Evolutionary conservation across 306 rosid genomes (phyloP), one percentile per base, ranked within the genome.

Genomic region (Luffa acutangula): DNA sequence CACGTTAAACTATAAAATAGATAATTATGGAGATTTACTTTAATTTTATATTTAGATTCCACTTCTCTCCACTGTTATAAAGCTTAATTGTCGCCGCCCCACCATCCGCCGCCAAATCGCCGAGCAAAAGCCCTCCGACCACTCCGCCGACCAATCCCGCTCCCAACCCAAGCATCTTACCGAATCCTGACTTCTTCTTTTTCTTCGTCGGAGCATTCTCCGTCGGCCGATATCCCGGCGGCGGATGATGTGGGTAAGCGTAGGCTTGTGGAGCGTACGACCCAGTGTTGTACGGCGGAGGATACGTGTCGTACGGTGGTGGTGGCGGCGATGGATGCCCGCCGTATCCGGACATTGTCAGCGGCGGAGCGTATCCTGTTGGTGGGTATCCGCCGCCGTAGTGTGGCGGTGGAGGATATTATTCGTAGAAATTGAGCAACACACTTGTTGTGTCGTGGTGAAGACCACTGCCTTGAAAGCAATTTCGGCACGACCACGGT

Each of bases 101-200:
- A 70, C 13, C 12, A 6, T 90, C 93, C 33, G 95, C 89, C 4
- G 85, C 83, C 89, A 91, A 71, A 54, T 93, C 96, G 9, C 97
- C 98, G 7, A 93, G 85, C 78, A 93, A 57, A 77, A 90, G n/a
- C 60, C 98, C 93, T 39, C 98, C 97, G 10, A 91, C 72, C 8
- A 85, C 79, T 56, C 98, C 98, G 2, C 98, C 98, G 5, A 87
- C 53, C 87, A 93, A 74, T 31, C 98, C 98, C 9, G 92, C 97
- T 48, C 98, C 94, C 77, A 92, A 21, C 0, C 93, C 97, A 88
- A 90, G 80, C 45, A 62, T 62, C 13, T 65, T 15, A 13, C 46
- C 3, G 4, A 5, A 5, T 51, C 96, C 93, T 59, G 88, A 33
- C 46, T 89, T 91, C 34, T 78, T 90, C 87, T 84, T 87, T 82